Evolutionary conservation across 148 eudicot genomes (phyloP).

Genomic region (Fagopyrum tataricum): DNA sequence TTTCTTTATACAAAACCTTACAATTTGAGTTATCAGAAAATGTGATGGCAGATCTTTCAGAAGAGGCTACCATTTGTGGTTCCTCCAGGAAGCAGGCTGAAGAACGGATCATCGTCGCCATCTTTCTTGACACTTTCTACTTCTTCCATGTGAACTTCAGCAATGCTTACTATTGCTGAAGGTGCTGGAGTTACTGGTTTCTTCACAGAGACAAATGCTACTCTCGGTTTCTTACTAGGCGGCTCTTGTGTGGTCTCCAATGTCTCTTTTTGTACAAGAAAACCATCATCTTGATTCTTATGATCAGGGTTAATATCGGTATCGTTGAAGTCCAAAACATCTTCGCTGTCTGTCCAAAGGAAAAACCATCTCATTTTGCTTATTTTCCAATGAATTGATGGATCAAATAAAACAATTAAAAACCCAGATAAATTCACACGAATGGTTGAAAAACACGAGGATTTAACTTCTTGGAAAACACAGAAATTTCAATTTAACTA

Average conservation of each 20-base stretch:
- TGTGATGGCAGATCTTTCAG: constrained; percentile 6
- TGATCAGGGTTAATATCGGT: constrained; percentile 13
- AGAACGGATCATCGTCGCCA: constrained; percentile 29
- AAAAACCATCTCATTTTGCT: neutral
- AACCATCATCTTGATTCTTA: constrained; percentile 14
- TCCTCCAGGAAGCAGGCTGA: constrained; percentile 35
- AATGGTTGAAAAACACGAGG: too few relatives aligned
- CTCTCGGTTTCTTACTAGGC: constrained; percentile 26
- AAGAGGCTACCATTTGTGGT: constrained; percentile 32
- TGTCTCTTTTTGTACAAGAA: constrained; percentile 13
- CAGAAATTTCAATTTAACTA: too few relatives aligned
- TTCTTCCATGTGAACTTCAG: constrained; percentile 8
- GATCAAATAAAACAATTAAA: neutral
- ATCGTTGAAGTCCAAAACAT: constrained; percentile 9
- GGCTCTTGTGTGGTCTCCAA: constrained; percentile 16
- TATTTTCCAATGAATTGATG: neutral
- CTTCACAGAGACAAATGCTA: constrained; percentile 61
- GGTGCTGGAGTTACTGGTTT: constrained; percentile 26
- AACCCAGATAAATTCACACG: too few relatives aligned
- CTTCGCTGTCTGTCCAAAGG: constrained; percentile 32
- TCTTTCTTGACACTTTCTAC: constrained; percentile 15
- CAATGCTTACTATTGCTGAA: constrained; percentile 20
- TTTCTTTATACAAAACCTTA: too few relatives aligned
- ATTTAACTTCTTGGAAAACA: too few relatives aligned
- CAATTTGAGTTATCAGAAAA: too few relatives aligned